A percentile compares a stretch with the other conserved stretches of the same genome.
These are phyloP conservation scores for Arabidopsis hybrid DNA, from an alignment of 441 rosid species.

Conservation along the genomic window DNA sequence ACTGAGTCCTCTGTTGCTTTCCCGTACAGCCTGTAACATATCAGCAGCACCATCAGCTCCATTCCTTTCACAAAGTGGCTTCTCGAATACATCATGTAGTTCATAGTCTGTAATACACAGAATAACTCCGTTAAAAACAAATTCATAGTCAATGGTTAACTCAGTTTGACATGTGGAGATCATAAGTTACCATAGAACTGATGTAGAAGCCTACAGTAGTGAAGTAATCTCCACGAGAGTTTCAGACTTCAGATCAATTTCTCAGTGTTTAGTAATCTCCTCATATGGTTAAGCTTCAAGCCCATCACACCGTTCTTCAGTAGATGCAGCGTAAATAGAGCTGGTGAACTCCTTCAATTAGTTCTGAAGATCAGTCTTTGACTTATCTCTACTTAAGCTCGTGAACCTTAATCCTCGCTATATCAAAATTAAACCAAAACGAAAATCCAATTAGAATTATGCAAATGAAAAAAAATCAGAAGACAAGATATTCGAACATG, in stretches of 20 bases:
- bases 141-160: conserved; percentile 15
- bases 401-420: conserved; percentile 67
- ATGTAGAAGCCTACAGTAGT: conserved; percentile 86
- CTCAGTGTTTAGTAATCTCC: conserved; percentile 77
- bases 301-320: conserved; percentile 52
- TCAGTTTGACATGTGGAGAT: conserved; percentile 18
- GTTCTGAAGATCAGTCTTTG: conserved; percentile 54
- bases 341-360: conserved; percentile 58
- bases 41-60: conserved; percentile 75
- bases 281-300: conserved; percentile 43
- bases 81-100: conserved; percentile 92
- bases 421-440: neutral
- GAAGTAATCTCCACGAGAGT: conserved; percentile 52
- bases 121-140: conserved; percentile 6
- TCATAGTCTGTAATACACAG: conserved; percentile 66
- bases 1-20: conserved; percentile 49
- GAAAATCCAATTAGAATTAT: neutral
- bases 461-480: too few species aligned
- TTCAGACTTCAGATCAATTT: conserved; percentile 63
- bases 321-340: conserved; percentile 64
- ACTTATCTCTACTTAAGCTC: conserved; percentile 55
- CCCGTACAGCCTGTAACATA: conserved; percentile 77
- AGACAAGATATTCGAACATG: too few species aligned
- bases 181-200: conserved; percentile 78
- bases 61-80: conserved; percentile 92